A percentile compares a stretch with the other conserved stretches of the same genome.
Evolutionary conservation across 345 rosid genomes (phyloP).

Genomic region (Euphorbia peplus): DNA sequence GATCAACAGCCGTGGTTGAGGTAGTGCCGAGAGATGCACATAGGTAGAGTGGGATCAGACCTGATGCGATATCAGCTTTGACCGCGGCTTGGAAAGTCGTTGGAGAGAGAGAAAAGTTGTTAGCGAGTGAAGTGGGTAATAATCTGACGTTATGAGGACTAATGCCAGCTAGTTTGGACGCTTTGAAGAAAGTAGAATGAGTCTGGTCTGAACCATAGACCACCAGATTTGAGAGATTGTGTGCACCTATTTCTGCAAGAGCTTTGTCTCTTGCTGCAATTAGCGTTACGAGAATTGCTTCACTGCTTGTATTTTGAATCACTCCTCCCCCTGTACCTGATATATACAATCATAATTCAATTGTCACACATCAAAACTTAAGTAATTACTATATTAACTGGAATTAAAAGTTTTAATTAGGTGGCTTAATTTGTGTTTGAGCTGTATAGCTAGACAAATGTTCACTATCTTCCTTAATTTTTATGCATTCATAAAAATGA

Average conservation of each 20-base stretch:
- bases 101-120: conserved; percentile 31
- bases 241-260: conserved; percentile 8
- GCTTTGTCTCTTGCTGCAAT: conserved; percentile 35
- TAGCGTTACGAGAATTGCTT: conserved; percentile 37
- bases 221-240: conserved; percentile 25
- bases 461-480: no score
- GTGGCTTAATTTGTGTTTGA: no score
- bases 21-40: conserved; percentile 48
- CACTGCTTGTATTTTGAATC: conserved; percentile 39
- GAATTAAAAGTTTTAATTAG: no score
- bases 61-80: conserved; percentile 30
- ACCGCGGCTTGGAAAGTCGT: conserved; percentile 10
- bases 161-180: conserved; percentile 37
- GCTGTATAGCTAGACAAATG: no score
- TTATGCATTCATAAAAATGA: no score
- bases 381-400: no score
- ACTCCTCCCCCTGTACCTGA: conserved; percentile 38
- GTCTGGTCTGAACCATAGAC: conserved; percentile 45
- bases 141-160: conserved; percentile 20
- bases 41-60: conserved; percentile 39
- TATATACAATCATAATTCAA: neutral
- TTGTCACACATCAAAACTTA: no score
- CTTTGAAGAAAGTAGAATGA: conserved; percentile 36
- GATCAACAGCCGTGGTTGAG: conserved; percentile 45
- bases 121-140: conserved; percentile 19